Conservation (phyloP, 2,329 filamentous ascomycete genomes). For the Diaporthe batatas region DNA sequence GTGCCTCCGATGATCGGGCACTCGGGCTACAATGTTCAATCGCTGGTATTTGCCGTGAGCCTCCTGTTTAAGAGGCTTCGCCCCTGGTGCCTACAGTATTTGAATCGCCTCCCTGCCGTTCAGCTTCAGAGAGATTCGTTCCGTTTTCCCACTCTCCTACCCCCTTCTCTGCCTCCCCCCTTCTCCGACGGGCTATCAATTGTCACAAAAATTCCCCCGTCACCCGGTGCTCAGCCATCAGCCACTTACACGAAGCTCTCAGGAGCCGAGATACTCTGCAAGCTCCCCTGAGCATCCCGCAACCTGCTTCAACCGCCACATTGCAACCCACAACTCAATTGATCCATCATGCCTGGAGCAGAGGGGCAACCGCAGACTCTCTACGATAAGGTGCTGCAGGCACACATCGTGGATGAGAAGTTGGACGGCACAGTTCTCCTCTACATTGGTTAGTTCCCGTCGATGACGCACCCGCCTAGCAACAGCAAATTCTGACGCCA, state of each 20-base stretch:
- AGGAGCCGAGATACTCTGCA: slow-evolving; percentile 2
- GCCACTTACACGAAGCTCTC: slow-evolving; percentile 27
- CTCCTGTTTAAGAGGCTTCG: slow-evolving; percentile 17
- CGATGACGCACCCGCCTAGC: background rate
- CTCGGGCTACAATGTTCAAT: slow-evolving; percentile 22
- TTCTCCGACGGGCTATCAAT: background rate
- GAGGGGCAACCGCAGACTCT: slow-evolving; percentile 83
- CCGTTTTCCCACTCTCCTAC: background rate
- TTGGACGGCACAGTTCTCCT: slow-evolving; percentile 91
- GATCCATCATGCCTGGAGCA: slow-evolving; percentile 79
- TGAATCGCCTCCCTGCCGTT: background rate
- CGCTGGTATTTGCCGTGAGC: slow-evolving; percentile 21
- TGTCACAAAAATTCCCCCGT: background rate
- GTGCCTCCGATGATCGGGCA: slow-evolving; percentile 52
- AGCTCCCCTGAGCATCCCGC: background rate
- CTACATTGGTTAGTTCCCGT: slow-evolving; percentile 82
- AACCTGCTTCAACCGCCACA: slow-evolving; percentile 28
- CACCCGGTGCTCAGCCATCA: too few relatives aligned
- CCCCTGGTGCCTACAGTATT: slow-evolving; percentile 6
- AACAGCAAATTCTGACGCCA: slow-evolving; percentile 17
- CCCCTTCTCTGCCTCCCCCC: background rate
- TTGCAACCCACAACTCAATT: slow-evolving; percentile 2
- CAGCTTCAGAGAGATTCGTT: background rate
- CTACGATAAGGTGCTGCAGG: slow-evolving; percentile 97
- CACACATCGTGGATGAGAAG: slow-evolving; percentile 96